Base-by-base conservation (phyloP, 805 yeast genomes). In the Wickerhamiella galacta region DNA sequence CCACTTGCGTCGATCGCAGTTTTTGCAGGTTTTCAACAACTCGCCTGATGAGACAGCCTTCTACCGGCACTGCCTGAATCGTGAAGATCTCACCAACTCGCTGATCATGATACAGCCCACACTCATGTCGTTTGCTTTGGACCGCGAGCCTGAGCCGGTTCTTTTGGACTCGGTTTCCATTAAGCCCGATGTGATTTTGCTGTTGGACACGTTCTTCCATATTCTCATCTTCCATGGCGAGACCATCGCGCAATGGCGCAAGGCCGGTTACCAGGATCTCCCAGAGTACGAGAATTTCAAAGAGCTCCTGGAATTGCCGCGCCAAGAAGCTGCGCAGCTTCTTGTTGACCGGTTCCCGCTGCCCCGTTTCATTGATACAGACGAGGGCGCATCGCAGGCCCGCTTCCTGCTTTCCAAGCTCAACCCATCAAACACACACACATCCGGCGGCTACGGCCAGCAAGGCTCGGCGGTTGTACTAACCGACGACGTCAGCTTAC, bases 1-100 rank as follows among this genome's bases (percentile, higher is more conserved):
- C 61, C 92, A 90, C 54, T 65, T 90, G 58, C 78, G 98, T 61
- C 75, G 98, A 55, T 82, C 95, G 1, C 96, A 87, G 58, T 85
- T 90, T 56, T 63, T 90, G 54, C 93, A 82, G 55, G 93, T 87
- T 28, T 90, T 90, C 66, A 90, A 90, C 60, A 85, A 85, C 58
- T 90, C 98, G 4, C 98, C 98, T 2, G 99, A 90, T 62, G 99
- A 90, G 62, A 83, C 96, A 28, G 94, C 95, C 24, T 90, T 85
- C 58, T 82, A 87, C 59, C 74, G 95, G 54, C 98, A 90, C 56
- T 75, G 82, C 12, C 70, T 90, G 52, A 68, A 79, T 52, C 74
- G 87, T 43, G 95, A 90, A 51, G 95, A 90, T 53, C 78, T 87
- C 27, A 76, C 78, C 42, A 90, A 87, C 60, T 79, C 95, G 12